Base-by-base conservation (phyloP, 345 rosid genomes). In the Psidium guajava region DNA sequence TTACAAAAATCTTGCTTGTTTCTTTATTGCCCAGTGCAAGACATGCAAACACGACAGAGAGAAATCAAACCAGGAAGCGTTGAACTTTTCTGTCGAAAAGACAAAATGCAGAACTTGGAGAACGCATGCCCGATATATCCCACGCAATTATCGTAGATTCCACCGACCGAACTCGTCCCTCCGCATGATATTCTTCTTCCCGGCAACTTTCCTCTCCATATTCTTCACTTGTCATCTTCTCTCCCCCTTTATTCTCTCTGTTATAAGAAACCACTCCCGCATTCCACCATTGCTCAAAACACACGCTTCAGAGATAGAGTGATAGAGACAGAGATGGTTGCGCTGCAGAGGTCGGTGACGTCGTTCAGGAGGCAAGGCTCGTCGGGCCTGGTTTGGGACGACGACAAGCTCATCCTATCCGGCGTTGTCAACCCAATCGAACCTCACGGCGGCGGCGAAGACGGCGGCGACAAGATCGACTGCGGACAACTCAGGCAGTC, bases 361-460 rank as follows among this genome's bases (percentile, higher is more conserved):
- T 96, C 99, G 49, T 96, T 94, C 82, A 89, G 99, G 86, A 93
- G 99, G 84, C 96, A 95, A 87, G 99, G 99, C 51, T 96, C 98
- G 0, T 96, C 98, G 1, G 99, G 99, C 5, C 86, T 93, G 28
- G 89, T 94, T 2, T 96, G 99, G 99, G 93, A 93, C 55, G 96
- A 93, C 88, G 91, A 90, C 86, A 64, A 28, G 24, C 6, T 28
- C 44, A 84, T 89, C 86, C 80, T 93, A 50, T 86, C 91, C 9
- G 93, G 91, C 58, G 96, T 91, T 5, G 83, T 83, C 32, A 82
- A 53, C 88, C 83, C 80, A 69, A 57, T 53, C 85, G 73, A 87
- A 36, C 54, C 40, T 25, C 24, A n/a, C 18, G 82, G 32, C 16
- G 82, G 80, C 25, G 50, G 36, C 8, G 80, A 82, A 53, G 87